Base-by-base conservation (phyloP, 2,329 filamentous ascomycete species). In the Epichloe sibirici region DNA sequence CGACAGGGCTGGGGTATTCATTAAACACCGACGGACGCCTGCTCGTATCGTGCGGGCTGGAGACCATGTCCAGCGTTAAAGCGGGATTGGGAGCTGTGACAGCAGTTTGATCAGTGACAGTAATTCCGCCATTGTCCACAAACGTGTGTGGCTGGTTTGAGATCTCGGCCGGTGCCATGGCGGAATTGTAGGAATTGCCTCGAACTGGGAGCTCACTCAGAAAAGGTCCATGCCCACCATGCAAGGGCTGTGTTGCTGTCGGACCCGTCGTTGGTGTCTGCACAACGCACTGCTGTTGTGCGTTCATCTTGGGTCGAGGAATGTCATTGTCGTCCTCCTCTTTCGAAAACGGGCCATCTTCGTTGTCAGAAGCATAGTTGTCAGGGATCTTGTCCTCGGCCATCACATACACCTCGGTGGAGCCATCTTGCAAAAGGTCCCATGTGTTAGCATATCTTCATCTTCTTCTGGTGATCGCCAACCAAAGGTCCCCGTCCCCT, bases 371-470 rank as follows among this genome's bases (percentile, higher is more conserved):
- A 13, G 66, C 60, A 48, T 72, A 75, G 31, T 67, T 71, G 46
- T 77, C 73, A 3, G 69, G 67, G 6, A 74, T 63, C 56, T 76
- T 76, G 56, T 79, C 75, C 51, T 78, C 75, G 2, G 73, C 69
- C 67, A 74, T 75, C 45, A 81, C 74, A 49, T 70, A 74, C 17
- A 79, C 67, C 42, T 71, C 67, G 8, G 71, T 72, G 4, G 66
- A 67, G 45, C 63, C 73, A 60, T 79, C 77, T 80, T 40, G 49
- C 46, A 25, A n/a, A 23, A 37, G 3, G 25, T 42, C n/a, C 3
- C 37, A 40, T n/a, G 5, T 40, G 40, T 61, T 52, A 60, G 53
- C 45, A 6, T 8, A 3, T 12, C 8, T 35, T 17, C 15, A n/a
- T 12, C 12, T 45, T 25, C 13, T 25, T 12, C 5, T 40, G 46